phyloP scores from a whole-genome alignment of 2,329 filamentous ascomycete species.

The Pseudopyrenochaeta lycopersici region DNA sequence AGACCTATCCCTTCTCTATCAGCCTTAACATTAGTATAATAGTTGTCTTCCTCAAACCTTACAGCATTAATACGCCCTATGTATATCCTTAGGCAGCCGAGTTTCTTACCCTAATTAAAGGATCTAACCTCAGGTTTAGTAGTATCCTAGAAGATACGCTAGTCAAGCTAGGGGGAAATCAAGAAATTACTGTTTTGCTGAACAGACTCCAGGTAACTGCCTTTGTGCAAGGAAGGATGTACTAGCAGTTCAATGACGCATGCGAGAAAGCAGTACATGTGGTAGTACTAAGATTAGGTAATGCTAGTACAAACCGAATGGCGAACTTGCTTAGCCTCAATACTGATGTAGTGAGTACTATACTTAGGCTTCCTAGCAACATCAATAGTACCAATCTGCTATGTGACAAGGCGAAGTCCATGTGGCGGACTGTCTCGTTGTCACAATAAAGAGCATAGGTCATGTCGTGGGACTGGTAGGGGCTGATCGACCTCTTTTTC shows the following conservation, averaged over 20 bases:
- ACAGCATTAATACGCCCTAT: constrained; percentile 60
- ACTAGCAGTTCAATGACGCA: constrained; percentile 59
- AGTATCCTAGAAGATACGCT: constrained; percentile 59
- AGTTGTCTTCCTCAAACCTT: constrained; percentile 52
- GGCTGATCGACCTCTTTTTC: too few species aligned
- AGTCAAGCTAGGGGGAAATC: constrained; percentile 37
- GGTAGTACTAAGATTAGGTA: constrained; percentile 54
- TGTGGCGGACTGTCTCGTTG: too few species aligned
- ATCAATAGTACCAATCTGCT: constrained; percentile 45
- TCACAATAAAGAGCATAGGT: too few species aligned
- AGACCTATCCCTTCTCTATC: constrained; percentile 51
- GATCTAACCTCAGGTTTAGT: constrained; percentile 52
- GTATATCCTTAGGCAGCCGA: constrained; percentile 60
- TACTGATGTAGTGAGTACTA: constrained; percentile 47
- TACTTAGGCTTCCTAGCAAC: constrained; percentile 46
- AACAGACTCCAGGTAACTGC: constrained; percentile 56
- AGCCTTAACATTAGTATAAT: constrained; percentile 50
- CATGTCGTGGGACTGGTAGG: too few species aligned
- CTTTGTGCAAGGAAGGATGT: constrained; percentile 57
- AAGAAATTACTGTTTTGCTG: constrained; percentile 52
- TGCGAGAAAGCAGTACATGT: constrained; percentile 56
- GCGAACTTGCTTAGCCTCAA: constrained; percentile 55
- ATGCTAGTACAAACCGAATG: constrained; percentile 53
- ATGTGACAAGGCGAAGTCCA: too few species aligned
- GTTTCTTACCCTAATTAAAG: constrained; percentile 56